Evolutionary conservation across 1,284 basidiomycete species (phyloP), one percentile per base, ranked within the genome.

Genomic region (Ustilago loliicola): DNA sequence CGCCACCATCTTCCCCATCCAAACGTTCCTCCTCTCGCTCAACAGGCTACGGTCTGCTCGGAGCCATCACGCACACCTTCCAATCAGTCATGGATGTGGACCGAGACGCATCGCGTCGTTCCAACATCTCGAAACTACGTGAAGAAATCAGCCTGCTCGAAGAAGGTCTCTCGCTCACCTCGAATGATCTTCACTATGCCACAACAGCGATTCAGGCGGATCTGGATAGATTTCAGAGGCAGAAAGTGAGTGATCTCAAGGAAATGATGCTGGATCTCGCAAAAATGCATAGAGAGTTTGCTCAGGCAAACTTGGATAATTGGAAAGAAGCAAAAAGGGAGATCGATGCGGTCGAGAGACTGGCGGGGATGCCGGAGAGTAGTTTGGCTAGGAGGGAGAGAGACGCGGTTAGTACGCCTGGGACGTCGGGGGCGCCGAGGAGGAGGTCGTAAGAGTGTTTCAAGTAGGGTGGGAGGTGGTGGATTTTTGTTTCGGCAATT

Each of bases 31-130:
- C 73, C 2, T 71, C 75, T 4, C 63, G 64, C 36, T 73, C 76
- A 6, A 64, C 65, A 6, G 74, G 74, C 54, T 80, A 78, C 89
- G 96, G 95, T 7, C 88, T 99, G 29, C 85, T 99, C 48, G 95
- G 92, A 82, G 96, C 97, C 8, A 89, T 99, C 61, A 95, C 93
- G 82, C 95, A 98, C 87, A 96, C 95, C 25, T 87, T 99, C 69
- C 95, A 96, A 82, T 94, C 94, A 11, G 96, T 99, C 91, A 98
- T 99, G 92, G 97, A 99, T 82, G 93, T 94, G 8, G 97, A 99
- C 88, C 96, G 97, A 0, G 97, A 98, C 88, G 94, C 93, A 17
- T 96, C 96, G 5, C 90, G 97, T 72, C 90, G 96, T 68, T 97
- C 93, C 82, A 91, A 92, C 66, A 98, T 99, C 77, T 93, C 92